A percentile compares a stretch with the other conserved stretches of the same genome.
Evolutionary conservation across 106 monocot species (phyloP).

Genomic region (Dioscorea zingiberensis): DNA sequence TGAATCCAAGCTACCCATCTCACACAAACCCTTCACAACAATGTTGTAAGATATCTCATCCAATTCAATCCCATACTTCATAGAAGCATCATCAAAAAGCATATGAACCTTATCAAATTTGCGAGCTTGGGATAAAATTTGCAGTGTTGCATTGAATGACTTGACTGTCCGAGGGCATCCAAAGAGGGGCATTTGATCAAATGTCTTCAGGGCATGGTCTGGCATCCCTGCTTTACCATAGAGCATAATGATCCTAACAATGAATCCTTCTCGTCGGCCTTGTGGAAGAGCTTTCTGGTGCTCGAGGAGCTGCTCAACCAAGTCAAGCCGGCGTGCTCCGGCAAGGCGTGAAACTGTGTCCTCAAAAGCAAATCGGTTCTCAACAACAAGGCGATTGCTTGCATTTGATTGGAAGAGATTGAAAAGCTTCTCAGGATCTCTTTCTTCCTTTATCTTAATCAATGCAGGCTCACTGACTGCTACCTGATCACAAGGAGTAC

Average conservation of each 20-base stretch:
- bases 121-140: slow-evolving; percentile 48
- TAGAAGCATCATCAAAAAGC: slow-evolving; percentile 23
- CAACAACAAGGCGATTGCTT: slow-evolving; percentile 62
- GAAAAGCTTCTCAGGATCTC: slow-evolving; percentile 76
- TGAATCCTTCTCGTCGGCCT: slow-evolving; percentile 77
- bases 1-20: slow-evolving; percentile 38
- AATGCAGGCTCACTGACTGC: slow-evolving; percentile 47
- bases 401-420: slow-evolving; percentile 62
- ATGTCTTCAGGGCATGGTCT: slow-evolving; percentile 61
- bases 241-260: slow-evolving; percentile 63
- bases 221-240: slow-evolving; percentile 85
- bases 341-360: slow-evolving; percentile 64
- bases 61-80: slow-evolving; percentile 49
- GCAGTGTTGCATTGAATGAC: slow-evolving; percentile 80
- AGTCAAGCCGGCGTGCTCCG: slow-evolving; percentile 63
- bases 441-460: slow-evolving; percentile 61
- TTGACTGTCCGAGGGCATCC: slow-evolving; percentile 66
- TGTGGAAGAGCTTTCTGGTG: slow-evolving; percentile 76
- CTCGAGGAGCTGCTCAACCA: slow-evolving; percentile 78
- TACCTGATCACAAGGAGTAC: neutral
- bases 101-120: slow-evolving; percentile 27
- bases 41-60: slow-evolving; percentile 83
- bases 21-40: slow-evolving; percentile 61
- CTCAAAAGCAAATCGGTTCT: slow-evolving; percentile 84
- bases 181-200: slow-evolving; percentile 59